A percentile compares a stretch with the other conserved stretches of the same genome.
Conservation (phyloP, 257 asterid genomes). For the Solanum appendiculatum region DNA sequence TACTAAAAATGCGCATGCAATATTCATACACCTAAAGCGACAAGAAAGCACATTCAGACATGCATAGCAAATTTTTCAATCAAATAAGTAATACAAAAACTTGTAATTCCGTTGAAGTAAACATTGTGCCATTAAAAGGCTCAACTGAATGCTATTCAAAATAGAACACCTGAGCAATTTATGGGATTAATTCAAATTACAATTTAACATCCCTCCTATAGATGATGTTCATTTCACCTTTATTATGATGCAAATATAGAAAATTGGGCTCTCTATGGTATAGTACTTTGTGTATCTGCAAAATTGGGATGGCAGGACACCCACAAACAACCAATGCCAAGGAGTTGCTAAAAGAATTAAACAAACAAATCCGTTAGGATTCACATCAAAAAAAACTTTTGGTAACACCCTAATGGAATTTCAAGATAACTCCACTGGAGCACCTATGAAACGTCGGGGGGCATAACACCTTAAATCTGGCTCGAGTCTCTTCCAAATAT, state of each 20-base stretch:
- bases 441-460: not conserved
- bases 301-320: not conserved
- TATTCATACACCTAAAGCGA: not conserved
- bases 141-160: not conserved
- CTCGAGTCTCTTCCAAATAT: constrained; percentile 93
- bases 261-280: not conserved
- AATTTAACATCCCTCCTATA: not conserved
- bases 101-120: not conserved
- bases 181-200: not conserved
- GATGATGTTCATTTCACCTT: not conserved
- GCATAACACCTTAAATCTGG: constrained; percentile 35
- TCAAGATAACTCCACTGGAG: not conserved
- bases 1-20: not conserved
- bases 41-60: not conserved
- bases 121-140: not conserved
- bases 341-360: not conserved
- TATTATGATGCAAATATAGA: not conserved
- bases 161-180: not conserved
- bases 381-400: not conserved
- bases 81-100: not conserved
- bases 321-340: not conserved
- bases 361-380: not conserved
- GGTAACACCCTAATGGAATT: not conserved
- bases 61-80: not conserved
- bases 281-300: not conserved